Evolutionary conservation across 2,329 filamentous ascomycete genomes (phyloP).

Genomic region (Stachybotrys chartarum): DNA sequence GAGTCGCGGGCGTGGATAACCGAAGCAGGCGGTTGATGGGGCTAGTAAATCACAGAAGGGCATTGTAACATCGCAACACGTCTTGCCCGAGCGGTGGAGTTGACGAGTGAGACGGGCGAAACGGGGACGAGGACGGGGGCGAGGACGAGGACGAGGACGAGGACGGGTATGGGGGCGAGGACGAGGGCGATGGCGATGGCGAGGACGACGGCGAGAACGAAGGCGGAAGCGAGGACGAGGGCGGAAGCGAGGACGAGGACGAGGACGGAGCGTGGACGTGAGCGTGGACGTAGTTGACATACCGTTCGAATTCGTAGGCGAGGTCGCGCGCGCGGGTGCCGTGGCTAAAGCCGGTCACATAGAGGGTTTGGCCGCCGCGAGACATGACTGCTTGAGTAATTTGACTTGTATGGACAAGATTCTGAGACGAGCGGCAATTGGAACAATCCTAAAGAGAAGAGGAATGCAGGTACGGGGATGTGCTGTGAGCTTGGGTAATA

Average conservation of each 20-base stretch:
- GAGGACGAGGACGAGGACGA: constrained; percentile 25
- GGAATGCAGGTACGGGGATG: neutral
- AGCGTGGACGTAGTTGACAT: constrained; percentile 58
- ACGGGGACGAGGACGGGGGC: constrained; percentile 30
- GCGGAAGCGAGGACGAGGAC: constrained; percentile 33
- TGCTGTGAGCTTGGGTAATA: no score
- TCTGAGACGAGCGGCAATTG: neutral
- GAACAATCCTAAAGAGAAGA: constrained; percentile 1
- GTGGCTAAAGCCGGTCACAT: constrained; percentile 98
- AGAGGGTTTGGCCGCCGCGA: constrained; percentile 87
- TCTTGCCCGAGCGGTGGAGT: constrained; percentile 10
- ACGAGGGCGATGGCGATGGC: constrained; percentile 20
- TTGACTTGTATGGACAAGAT: constrained; percentile 11
- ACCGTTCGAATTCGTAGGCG: constrained; percentile 99
- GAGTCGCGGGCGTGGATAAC: constrained; percentile 18
- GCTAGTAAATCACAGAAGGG: neutral
- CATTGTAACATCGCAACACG: neutral
- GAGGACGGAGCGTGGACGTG: constrained; percentile 23
- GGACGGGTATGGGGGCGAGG: constrained; percentile 12
- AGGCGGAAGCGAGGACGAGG: constrained; percentile 25
- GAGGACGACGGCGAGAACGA: constrained; percentile 41
- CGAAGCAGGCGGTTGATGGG: constrained; percentile 7
- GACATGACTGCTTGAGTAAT: constrained; percentile 54
- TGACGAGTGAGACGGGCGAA: constrained; percentile 36
- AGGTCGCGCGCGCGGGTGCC: constrained; percentile 98